Evolutionary conservation across 129 eudicot species (phyloP).

Genomic region (Flaveria sonorensis): DNA sequence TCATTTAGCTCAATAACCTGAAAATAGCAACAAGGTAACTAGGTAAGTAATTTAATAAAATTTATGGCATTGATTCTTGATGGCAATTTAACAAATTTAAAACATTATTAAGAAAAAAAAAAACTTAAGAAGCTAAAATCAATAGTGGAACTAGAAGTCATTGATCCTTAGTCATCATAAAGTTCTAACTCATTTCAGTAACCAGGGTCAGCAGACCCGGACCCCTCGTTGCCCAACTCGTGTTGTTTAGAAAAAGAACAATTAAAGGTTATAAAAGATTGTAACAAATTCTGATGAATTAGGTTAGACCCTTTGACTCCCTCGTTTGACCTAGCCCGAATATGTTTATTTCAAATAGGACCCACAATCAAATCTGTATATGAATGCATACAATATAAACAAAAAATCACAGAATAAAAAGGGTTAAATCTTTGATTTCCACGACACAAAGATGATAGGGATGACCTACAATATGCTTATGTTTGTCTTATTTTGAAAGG

Average conservation of each 20-base stretch:
- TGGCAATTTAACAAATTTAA: not conserved
- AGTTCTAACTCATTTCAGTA: too few relatives aligned
- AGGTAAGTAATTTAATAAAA: not conserved
- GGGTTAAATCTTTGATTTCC: slow-evolving; percentile 19
- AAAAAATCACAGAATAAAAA: not conserved
- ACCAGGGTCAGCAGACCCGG: too few relatives aligned
- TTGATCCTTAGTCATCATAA: too few relatives aligned
- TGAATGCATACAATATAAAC: not conserved
- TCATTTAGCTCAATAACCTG: slow-evolving; percentile 38
- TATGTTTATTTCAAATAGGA: not conserved
- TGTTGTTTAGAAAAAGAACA: too few relatives aligned
- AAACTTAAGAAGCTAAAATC: too few relatives aligned
- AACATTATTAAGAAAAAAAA: too few relatives aligned
- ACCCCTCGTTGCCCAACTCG: too few relatives aligned
- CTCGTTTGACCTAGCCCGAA: too few relatives aligned
- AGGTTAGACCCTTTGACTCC: too few relatives aligned
- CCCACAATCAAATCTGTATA: slow-evolving; percentile 1
- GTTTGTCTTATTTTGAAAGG: slow-evolving; percentile 26
- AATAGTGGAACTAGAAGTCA: too few relatives aligned
- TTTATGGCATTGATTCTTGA: not conserved
- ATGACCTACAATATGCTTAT: slow-evolving; percentile 13
- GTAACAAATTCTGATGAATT: too few relatives aligned
- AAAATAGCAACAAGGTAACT: not conserved
- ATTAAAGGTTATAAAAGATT: too few relatives aligned
- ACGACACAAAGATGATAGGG: slow-evolving; percentile 26